Base-by-base conservation (phyloP, 805 yeast genomes). In the Yarrowia sp. region DNA sequence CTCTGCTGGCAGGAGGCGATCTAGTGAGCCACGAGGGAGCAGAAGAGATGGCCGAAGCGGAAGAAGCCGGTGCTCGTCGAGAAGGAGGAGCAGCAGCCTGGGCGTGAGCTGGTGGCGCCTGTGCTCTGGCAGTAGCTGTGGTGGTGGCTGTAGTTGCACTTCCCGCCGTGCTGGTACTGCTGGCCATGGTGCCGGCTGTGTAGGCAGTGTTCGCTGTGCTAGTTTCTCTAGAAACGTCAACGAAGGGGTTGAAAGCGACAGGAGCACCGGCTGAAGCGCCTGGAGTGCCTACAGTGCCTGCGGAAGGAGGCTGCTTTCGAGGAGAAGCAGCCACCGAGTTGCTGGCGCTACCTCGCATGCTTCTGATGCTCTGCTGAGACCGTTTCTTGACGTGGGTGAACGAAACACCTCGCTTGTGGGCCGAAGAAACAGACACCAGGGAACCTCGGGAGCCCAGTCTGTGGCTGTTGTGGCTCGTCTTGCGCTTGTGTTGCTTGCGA, bases 331-430 rank as follows among this genome's bases (percentile, higher is more conserved):
- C 67, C 2, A 40, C 60, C 15, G 66, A 55, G 24, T 47, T 36
- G 63, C 63, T 68, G 33, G 69, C 49, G 30, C 42, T 43, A 36
- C 64, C 64, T 34, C 55, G n/a, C 49, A 39, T 24, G 42, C 70
- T 60, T 44, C 36, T 50, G 33, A 58, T 58, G 40, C 64, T 58
- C 64, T 58, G 64, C 30, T 42, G 50, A 58, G 53, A 34, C 36
- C 44, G 60, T n/a, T 50, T 56, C 68, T 68, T 68, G 47, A 34
- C 53, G 5, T 56, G 50, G 17, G 68, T 68, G 68, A 73, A 72
- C 3, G 72, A 70, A 17, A 73, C 75, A 20, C 71, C 71, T n/a
- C 74, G 70, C 38, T 70, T 70, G 53, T 73, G 73, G 30, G 71
- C 67, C n/a, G 75, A 72, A 7, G 74, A 71, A 4, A 71, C 72